A percentile compares a stretch with the other conserved stretches of the same genome.
Evolutionary conservation across 1,284 basidiomycete species (phyloP).

Genomic region (Trametes versicolor): DNA sequence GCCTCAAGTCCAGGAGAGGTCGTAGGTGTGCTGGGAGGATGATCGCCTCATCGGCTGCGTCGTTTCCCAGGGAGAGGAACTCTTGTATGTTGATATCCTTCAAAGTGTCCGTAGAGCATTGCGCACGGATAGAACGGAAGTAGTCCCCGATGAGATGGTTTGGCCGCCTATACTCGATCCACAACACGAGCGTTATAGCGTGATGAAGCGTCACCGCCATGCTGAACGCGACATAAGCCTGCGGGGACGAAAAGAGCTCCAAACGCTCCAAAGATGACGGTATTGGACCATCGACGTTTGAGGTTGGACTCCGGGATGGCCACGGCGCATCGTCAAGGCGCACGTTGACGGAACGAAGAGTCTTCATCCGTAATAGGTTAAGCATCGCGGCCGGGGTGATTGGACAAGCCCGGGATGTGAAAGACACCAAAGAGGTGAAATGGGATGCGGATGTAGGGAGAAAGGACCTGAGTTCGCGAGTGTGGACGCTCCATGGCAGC

Average conservation of each 20-base stretch:
- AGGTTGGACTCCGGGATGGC: neutral
- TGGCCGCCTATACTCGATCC: neutral
- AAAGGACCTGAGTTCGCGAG: neutral
- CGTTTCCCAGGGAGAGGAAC: neutral
- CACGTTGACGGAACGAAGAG: neutral
- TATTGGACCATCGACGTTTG: neutral
- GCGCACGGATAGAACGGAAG: neutral
- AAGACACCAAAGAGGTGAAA: neutral
- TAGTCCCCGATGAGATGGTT: neutral
- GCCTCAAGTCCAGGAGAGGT: constrained; percentile 2
- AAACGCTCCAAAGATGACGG: neutral
- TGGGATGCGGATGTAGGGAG: neutral
- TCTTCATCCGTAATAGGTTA: neutral
- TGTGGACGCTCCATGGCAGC: neutral
- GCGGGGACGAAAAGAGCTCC: neutral
- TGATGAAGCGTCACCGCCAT: neutral
- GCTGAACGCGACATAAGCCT: constrained; percentile 3
- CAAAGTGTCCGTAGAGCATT: neutral
- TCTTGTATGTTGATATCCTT: neutral
- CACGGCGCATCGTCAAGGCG: neutral
- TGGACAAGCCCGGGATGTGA: neutral
- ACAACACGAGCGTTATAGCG: neutral
- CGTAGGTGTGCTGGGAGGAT: constrained; percentile 1
- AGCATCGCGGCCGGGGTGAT: neutral
- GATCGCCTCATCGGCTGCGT: neutral